These are phyloP conservation scores for Hagleromyces aurorensis DNA, from an alignment of 805 yeast genomes.

Conservation along the genomic window DNA sequence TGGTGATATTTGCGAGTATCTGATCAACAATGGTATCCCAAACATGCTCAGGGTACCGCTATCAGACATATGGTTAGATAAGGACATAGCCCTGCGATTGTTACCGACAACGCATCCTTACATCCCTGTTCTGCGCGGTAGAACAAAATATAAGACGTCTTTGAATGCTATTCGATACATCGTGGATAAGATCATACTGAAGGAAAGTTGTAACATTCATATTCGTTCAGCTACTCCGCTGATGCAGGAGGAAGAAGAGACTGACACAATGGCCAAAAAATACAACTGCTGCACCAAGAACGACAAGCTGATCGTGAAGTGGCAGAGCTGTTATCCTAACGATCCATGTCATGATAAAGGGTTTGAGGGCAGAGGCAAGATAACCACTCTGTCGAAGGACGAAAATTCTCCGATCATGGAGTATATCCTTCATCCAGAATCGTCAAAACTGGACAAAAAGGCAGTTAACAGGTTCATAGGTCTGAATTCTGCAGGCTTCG, in stretches of 20 bases:
- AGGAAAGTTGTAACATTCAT: constrained; percentile 46
- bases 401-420: constrained; percentile 10
- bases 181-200: constrained; percentile 47
- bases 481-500: constrained; percentile 6
- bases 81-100: constrained; percentile 43
- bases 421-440: constrained; percentile 13
- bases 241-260: constrained; percentile 13
- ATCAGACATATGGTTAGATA: constrained; percentile 38
- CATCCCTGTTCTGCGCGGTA: constrained; percentile 51
- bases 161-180: constrained; percentile 48
- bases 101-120: constrained; percentile 49
- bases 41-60: constrained; percentile 39
- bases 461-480: constrained; percentile 1
- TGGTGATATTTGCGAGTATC: constrained; percentile 44
- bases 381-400: constrained; percentile 3
- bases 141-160: constrained; percentile 46
- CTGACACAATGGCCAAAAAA: constrained; percentile 5
- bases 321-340: constrained; percentile 21
- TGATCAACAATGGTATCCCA: constrained; percentile 43
- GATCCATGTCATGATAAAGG: constrained; percentile 5
- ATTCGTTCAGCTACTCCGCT: constrained; percentile 34
- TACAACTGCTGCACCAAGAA: constrained; percentile 14
- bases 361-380: constrained; percentile 1
- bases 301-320: constrained; percentile 22
- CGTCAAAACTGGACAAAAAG: constrained; percentile 6